Evolutionary conservation across 2,329 filamentous ascomycete genomes (phyloP), one percentile per base, ranked within the genome.

Genomic region (Aspergillus texensis): DNA sequence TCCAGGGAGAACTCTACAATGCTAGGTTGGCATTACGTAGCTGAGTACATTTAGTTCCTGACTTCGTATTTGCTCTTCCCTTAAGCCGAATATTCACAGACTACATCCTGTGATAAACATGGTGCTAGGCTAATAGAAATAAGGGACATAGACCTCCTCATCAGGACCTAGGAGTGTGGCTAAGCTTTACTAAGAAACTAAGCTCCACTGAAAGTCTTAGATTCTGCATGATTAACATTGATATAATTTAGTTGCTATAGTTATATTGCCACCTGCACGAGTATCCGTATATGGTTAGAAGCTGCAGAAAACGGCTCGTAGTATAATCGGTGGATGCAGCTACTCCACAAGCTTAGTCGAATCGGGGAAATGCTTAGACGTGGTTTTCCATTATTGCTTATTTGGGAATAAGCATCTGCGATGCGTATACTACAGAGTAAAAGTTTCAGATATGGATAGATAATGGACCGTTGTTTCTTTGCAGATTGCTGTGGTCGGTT

Each of bases 11-110:
- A 39, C 14, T 8, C 14, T 19, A 6, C 36, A 39, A 3, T 39
- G 4, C 16, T 39, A 36, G 3, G 11, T 36, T 36, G 1, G 3
- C 6, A 36, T 36, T 36, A 16, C 34, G 4, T 16, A 36, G 12
- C 1, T 36, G 0, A 6, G 1, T 36, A 16, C 1, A 36, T 1
- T 12, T 14, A 14, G 0, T 2, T 36, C 12, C 11, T 36, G 0
- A 19, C 19, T 6, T 39, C 36, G 2, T 1, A 6, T 8, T 2
- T 3, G 6, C 6, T 16, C 16, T 8, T 16, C 16, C 36, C 1
- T 39, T 9, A 19, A 6, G 1, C 0, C 19, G 1, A 19, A 3
- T 8, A 39, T 6, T 39, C 14, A 19, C 16, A 1, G 36, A 16
- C 14, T 19, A 19, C 3, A 19, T 0, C 1, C 16, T 2, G 5